Evolutionary conservation across 805 yeast species (phyloP).

Genomic region (Tetrapisispora fleetii): DNA sequence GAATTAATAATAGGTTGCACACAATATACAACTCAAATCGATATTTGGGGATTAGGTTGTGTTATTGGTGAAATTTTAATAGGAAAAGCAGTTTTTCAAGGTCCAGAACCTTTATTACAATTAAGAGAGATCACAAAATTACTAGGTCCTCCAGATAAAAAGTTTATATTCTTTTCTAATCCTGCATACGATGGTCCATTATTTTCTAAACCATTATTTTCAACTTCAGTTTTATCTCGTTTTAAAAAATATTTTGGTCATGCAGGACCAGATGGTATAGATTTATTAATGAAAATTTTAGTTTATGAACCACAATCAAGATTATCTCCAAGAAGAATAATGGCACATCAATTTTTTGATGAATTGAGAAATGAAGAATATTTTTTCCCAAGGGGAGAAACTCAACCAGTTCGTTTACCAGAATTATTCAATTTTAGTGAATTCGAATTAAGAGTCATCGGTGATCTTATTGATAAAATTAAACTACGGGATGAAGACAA

Average conservation of each 20-base stretch:
- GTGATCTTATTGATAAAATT: slow-evolving; percentile 15
- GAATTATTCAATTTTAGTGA: slow-evolving; percentile 60
- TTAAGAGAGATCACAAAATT: slow-evolving; percentile 82
- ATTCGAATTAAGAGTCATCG: slow-evolving; percentile 45
- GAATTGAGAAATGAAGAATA: slow-evolving; percentile 56
- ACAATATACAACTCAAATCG: slow-evolving; percentile 81
- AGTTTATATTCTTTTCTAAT: slow-evolving; percentile 63
- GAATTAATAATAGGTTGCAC: slow-evolving; percentile 89
- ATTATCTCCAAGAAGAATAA: slow-evolving; percentile 67
- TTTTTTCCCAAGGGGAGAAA: slow-evolving; percentile 47
- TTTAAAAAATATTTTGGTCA: slow-evolving; percentile 61
- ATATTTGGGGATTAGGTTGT: slow-evolving; percentile 97
- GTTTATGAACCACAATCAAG: slow-evolving; percentile 87
- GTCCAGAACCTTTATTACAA: slow-evolving; percentile 80
- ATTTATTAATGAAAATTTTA: slow-evolving; percentile 66
- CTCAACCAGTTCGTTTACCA: slow-evolving; percentile 35
- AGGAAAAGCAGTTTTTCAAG: slow-evolving; percentile 93
- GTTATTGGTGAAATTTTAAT: slow-evolving; percentile 89
- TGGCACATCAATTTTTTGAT: slow-evolving; percentile 84
- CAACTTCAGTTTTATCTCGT: slow-evolving; percentile 44
- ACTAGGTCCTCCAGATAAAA: slow-evolving; percentile 76
- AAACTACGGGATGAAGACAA: slow-evolving; percentile 8
- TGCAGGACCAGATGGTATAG: slow-evolving; percentile 80
- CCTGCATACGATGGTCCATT: slow-evolving; percentile 69
- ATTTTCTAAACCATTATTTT: slow-evolving; percentile 54